Base-by-base conservation (phyloP, 1,284 basidiomycete species). In the Singerocomus rubriflavus region DNA sequence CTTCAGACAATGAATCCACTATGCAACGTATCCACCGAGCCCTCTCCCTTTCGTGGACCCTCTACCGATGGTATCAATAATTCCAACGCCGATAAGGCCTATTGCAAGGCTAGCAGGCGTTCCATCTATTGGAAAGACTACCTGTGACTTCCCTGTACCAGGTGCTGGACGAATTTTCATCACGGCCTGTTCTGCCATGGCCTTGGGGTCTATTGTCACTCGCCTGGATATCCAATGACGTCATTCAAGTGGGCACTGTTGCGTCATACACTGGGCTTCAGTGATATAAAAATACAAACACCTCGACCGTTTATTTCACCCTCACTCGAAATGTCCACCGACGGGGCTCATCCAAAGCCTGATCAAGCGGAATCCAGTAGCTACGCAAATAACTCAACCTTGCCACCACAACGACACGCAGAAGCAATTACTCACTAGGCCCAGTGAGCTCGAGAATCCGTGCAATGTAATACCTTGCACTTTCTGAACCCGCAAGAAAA, bases 21-120 rank as follows among this genome's bases (percentile, higher is more conserved):
- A 66, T 64, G 64, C 9, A 62, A 57, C 2, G 56, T 56, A 2
- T 63, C 64, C 14, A 21, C 57, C 38, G 52, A 59, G 31, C 29
- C 53, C 2, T 41, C 53, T 35, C 51, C 51, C 26, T 59, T 60
- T 13, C 54, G 57, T 9, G 44, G 45, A n/a, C 33, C 62, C 4
- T 50, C 60, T 1, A 48, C 41, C 1, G 2, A 6, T 3, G 57
- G 60, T 1, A 46, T 56, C 32, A 57, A 33, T 0, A 53, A 66
- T 17, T 34, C 50, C 8, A 32, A 51, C 8, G 53, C 59, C 6
- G 50, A 47, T 1, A 35, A 51, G 4, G 62, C 50, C 4, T 47
- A 51, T 10, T 65, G 61, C 45, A 14, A 6, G 12, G 48, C 46
- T 9, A 21, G 43, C 26, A 38, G 30, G n/a, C 62, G 62, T 34